A percentile compares a stretch with the other conserved stretches of the same genome.
These are phyloP conservation scores for Vanilla planifolia DNA, from an alignment of 106 monocot genomes.

Conservation along the genomic window DNA sequence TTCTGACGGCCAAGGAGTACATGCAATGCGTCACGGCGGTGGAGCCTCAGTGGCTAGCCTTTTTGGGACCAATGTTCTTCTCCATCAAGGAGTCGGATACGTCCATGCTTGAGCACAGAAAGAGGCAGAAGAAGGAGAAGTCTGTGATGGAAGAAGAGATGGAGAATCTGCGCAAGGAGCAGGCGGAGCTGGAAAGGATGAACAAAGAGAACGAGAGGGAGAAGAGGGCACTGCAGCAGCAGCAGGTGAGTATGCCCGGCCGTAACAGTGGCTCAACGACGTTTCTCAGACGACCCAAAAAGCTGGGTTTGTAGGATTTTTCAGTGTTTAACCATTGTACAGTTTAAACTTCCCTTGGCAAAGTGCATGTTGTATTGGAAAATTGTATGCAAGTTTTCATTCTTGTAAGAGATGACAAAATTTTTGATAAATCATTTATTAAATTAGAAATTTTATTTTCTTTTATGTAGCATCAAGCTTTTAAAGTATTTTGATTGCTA, in stretches of 20 bases:
- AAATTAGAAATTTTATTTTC: too few species aligned
- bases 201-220: conserved; percentile 47
- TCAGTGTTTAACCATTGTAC: too few species aligned
- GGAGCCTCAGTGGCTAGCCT: conserved; percentile 93
- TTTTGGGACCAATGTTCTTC: conserved; percentile 96
- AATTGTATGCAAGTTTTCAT: too few species aligned
- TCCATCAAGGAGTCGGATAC: conserved; percentile 86
- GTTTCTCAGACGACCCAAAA: conserved; percentile 72
- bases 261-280: conserved; percentile 32
- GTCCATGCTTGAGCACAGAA: conserved; percentile 82
- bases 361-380: too few species aligned
- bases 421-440: too few species aligned
- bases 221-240: conserved; percentile 70
- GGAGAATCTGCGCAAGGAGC: conserved; percentile 75
- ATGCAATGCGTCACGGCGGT: conserved; percentile 99
- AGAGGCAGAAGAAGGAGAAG: conserved; percentile 87
- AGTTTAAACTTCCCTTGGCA: too few species aligned
- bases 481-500: too few species aligned
- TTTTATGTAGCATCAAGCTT: too few species aligned
- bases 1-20: conserved; percentile 78
- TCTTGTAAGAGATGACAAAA: too few species aligned
- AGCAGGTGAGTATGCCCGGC: conserved; percentile 71
- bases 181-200: conserved; percentile 36
- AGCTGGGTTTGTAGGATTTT: conserved; percentile 52
- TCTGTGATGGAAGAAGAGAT: conserved; percentile 95